Conservation (phyloP, 2,329 filamentous ascomycete genomes). For the Talaromyces verruculosus region DNA sequence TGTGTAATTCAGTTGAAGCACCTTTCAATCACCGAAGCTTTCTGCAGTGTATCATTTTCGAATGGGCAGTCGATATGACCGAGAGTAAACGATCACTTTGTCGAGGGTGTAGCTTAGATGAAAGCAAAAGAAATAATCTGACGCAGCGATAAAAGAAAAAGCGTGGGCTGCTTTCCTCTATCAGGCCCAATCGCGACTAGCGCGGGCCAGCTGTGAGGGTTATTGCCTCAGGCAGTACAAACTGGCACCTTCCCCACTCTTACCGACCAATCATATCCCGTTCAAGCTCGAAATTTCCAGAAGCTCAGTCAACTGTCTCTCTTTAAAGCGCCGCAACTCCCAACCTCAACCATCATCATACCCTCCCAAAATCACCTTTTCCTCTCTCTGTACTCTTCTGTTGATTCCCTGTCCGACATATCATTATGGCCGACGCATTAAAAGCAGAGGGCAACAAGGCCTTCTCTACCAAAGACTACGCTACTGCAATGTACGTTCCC, state of each 20-base stretch:
- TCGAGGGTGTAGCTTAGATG: background rate
- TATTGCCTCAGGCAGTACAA: no score
- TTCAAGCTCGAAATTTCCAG: constrained; percentile 46
- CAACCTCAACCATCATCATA: constrained; percentile 18
- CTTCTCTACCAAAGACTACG: constrained; percentile 95
- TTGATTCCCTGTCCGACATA: background rate
- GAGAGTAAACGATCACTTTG: background rate
- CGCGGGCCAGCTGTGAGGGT: background rate
- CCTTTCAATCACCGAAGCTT: background rate
- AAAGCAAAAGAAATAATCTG: constrained; percentile 6
- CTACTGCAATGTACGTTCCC: constrained; percentile 81
- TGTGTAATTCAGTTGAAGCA: constrained; percentile 6
- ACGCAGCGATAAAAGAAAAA: constrained; percentile 6
- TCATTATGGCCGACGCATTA: constrained; percentile 70
- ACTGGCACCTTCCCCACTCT: constrained; percentile 23
- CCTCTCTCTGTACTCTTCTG: background rate
- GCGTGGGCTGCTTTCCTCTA: constrained; percentile 13
- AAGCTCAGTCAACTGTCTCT: constrained; percentile 34
- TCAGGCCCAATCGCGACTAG: constrained; percentile 12
- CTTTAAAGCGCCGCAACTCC: constrained; percentile 21
- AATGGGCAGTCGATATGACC: background rate
- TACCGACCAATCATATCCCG: background rate
- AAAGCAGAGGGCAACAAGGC: constrained; percentile 99
- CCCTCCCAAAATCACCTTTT: background rate
- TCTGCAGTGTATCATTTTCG: constrained; percentile 1